Conservation (phyloP, 208 protist species). For the Acanthamoeba castellanii region DNA sequence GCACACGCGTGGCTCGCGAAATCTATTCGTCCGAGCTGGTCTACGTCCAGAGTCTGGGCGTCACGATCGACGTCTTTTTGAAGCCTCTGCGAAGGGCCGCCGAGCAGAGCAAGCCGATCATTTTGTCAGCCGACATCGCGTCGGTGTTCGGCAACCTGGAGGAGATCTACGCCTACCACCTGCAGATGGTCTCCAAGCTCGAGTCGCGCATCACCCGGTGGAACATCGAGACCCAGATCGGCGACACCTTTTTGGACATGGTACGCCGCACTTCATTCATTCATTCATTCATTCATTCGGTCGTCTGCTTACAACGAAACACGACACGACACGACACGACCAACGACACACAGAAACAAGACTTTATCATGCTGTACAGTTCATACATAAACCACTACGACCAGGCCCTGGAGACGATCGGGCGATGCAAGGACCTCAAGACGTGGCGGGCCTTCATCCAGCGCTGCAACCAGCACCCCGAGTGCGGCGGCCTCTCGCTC, state of each 20-base stretch:
- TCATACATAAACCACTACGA: slow-evolving; percentile 70
- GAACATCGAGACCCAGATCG: not conserved
- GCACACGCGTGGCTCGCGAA: slow-evolving; percentile 11
- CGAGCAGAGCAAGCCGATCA: slow-evolving; percentile 51
- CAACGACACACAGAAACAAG: no score
- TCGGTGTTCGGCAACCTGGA: slow-evolving; percentile 55
- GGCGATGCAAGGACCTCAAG: not conserved
- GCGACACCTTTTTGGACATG: slow-evolving; percentile 68
- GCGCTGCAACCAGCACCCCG: slow-evolving; percentile 56
- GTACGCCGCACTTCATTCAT: not conserved
- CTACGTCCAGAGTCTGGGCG: slow-evolving; percentile 42
- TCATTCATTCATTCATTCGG: not conserved
- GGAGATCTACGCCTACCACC: slow-evolving; percentile 65
- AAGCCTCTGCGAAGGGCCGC: slow-evolving; percentile 24
- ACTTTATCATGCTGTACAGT: slow-evolving; percentile 57
- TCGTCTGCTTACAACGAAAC: no score
- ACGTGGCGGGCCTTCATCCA: slow-evolving; percentile 30
- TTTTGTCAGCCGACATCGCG: slow-evolving; percentile 11
- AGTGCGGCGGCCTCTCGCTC: slow-evolving; percentile 49
- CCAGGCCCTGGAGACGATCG: slow-evolving; percentile 58
- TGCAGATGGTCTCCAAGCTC: slow-evolving; percentile 52
- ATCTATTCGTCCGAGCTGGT: slow-evolving; percentile 31
- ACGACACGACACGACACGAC: no score
- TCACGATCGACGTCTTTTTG: slow-evolving; percentile 39
- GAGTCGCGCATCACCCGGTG: slow-evolving; percentile 22